These are phyloP conservation scores for Lichtheimia hyalospora DNA, from an alignment of 371 early-diverging fungal species.

Conservation along the genomic window DNA sequence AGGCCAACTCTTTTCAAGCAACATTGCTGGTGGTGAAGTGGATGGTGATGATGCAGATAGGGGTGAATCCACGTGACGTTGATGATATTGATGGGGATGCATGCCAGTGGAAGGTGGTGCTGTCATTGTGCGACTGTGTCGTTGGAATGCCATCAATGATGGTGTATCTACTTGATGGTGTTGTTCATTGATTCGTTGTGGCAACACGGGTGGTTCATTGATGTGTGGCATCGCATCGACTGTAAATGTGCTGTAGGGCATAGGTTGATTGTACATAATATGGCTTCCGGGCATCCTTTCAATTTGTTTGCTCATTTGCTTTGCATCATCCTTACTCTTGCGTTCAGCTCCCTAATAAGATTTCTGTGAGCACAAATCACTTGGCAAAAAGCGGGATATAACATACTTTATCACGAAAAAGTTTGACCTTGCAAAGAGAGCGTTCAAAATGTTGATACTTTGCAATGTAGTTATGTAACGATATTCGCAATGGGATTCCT, in stretches of 20 bases:
- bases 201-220: constrained; percentile 4
- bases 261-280: constrained; percentile 34
- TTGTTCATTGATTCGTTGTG: constrained; percentile 7
- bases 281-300: constrained; percentile 54
- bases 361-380: not conserved
- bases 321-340: constrained; percentile 64
- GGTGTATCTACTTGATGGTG: constrained; percentile 4
- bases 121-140: constrained; percentile 30
- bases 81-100: not conserved
- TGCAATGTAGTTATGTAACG: constrained; percentile 38
- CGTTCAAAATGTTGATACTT: constrained; percentile 35
- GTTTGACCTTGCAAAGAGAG: constrained; percentile 66
- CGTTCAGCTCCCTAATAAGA: constrained; percentile 53
- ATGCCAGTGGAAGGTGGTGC: constrained; percentile 21
- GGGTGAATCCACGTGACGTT: not conserved
- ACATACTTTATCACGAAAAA: constrained; percentile 78
- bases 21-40: not conserved
- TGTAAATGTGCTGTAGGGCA: constrained; percentile 28
- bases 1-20: no score
- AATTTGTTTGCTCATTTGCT: constrained; percentile 56
- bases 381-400: not conserved
- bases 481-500: constrained; percentile 71
- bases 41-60: not conserved
- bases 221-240: constrained; percentile 13
- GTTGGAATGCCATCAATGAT: constrained; percentile 1